Base-by-base conservation (phyloP, 805 yeast genomes). In the Yarrowia sp. region DNA sequence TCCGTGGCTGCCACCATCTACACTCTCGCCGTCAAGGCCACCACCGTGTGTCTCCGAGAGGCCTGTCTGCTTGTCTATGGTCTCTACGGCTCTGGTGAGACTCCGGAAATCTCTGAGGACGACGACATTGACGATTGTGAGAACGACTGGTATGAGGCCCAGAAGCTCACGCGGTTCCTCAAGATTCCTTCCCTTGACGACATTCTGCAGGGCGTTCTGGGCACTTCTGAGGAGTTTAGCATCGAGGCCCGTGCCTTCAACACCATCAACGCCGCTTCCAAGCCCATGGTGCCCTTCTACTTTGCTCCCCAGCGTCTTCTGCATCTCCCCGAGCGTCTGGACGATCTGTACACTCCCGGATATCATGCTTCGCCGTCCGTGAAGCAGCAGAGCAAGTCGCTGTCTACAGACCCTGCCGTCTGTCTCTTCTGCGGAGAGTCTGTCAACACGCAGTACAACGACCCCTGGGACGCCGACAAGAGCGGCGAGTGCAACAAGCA, bases 401-500 rank as follows among this genome's bases (percentile, higher is more conserved):
- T 72, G 16, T 80, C 83, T 0, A 71, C 78, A 3, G 97, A 93
- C 72, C 95, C 97, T 0, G 97, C 97, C 0, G 80, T 94, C 10
- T 94, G 99, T 74, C 78, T 94, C 68, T 89, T 88, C 71, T 95
- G 99, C 78, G 95, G 92, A 0, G 78, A 80, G 11, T 68, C 69
- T 36, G 72, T 70, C 5, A 69, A 42, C 38, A 50, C 59, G 9
- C 67, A 63, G 46, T 63, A 36, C 40, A 46, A 48, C 22, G 67
- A 63, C 16, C 50, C 50, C 42, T 43, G 50, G 50, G 56, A 46
- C 26, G 8, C 45, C 2, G 83, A 82, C 52, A 77, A 78, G 4
- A 77, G 80, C 19, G 98, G 98, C 0, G 91, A 92, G 71, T 94
- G 98, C 75, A 89, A 89, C 16, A 82, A 85, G 58, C 98, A 94